Base-by-base conservation (phyloP, 352 stramenopile genomes). In the Phytophthora vignae region DNA sequence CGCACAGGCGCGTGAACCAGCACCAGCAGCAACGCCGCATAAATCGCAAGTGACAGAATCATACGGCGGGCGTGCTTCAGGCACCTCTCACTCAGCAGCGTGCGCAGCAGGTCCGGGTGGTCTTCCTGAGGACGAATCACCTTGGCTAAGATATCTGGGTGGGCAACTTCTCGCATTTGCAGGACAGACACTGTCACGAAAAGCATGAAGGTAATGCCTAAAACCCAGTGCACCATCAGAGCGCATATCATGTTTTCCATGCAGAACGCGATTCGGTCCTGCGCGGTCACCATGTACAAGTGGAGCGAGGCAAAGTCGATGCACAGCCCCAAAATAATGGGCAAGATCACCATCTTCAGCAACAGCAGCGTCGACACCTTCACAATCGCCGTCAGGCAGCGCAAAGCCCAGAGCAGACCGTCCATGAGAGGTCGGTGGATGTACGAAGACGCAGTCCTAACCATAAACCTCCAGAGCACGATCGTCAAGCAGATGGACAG, bases 321-420 rank as follows among this genome's bases (percentile, higher is more conserved):
- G 36, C 96, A 96, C 21, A 98, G 50, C 0, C 97, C 98, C 21
- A 99, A 82, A 2, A 98, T 64, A 50, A 99, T 90, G 3, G 98
- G 97, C n/a, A 99, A 78, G 33, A 99, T 73, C 49, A 99, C 90
- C 97, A 99, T 99, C 87, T 99, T 99, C 36, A 99, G 84, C 69
- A 98, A 87, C 22, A 99, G 74, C 21, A 99, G 82, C 15, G 97
- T 93, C 12, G 94, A 94, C 15, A 99, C 97, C 74, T 99, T 99
- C 10, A 98, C 92, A 44, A 96, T 93, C 11, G 90, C 90, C 8
- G 84, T 93, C 40, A 96, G 58, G 48, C 88, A 96, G 11, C 87
- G 86, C 42, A 96, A 53, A 11, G 87, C 88, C 88, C 90, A 96
- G 4, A 93, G 67, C 27, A 95, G 69, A 11, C 90, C 90, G 25